phyloP scores from a whole-genome alignment of 2,329 filamentous ascomycete genomes.

The Curvularia spicifera region DNA sequence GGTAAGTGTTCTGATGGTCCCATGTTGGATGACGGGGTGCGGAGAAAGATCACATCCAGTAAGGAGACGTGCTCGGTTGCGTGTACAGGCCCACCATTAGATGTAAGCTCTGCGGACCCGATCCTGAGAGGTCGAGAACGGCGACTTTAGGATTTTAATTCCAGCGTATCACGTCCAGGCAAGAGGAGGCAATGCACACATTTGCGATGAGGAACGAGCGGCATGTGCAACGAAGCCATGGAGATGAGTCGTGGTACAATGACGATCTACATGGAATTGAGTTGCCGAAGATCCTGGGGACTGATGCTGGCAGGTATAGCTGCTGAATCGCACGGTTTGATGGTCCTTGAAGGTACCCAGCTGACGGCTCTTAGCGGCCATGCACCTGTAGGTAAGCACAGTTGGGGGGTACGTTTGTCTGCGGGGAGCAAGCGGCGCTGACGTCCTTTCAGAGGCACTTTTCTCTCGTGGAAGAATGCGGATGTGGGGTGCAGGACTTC shows the following conservation, averaged over 20 bases:
- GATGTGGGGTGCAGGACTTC: constrained; percentile 46
- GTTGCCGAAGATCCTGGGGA: not conserved
- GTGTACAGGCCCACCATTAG: constrained; percentile 23
- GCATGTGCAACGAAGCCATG: constrained; percentile 1
- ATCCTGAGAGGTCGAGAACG: constrained; percentile 14
- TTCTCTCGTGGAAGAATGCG: constrained; percentile 30
- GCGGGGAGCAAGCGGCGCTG: constrained; percentile 32
- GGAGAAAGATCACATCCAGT: constrained; percentile 31
- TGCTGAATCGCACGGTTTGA: constrained; percentile 17
- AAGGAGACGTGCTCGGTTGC: constrained; percentile 20
- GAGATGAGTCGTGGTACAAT: not conserved
- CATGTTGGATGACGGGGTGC: constrained; percentile 28
- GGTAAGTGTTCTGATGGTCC: constrained; percentile 29
- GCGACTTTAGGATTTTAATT: constrained; percentile 11
- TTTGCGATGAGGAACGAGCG: not conserved
- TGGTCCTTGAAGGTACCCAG: constrained; percentile 16
- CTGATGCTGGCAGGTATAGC: not conserved
- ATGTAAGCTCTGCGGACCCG: constrained; percentile 37
- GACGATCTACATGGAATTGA: not conserved
- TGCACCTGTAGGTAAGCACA: constrained; percentile 17
- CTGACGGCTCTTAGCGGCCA: constrained; percentile 12
- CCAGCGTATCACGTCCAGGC: constrained; percentile 14
- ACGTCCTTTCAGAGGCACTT: constrained; percentile 19
- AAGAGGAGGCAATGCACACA: constrained; percentile 1
- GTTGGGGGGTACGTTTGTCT: constrained; percentile 19